These are phyloP conservation scores for Kwoniella dejecticola DNA, from an alignment of 768 basidiomycete species.

Conservation along the genomic window DNA sequence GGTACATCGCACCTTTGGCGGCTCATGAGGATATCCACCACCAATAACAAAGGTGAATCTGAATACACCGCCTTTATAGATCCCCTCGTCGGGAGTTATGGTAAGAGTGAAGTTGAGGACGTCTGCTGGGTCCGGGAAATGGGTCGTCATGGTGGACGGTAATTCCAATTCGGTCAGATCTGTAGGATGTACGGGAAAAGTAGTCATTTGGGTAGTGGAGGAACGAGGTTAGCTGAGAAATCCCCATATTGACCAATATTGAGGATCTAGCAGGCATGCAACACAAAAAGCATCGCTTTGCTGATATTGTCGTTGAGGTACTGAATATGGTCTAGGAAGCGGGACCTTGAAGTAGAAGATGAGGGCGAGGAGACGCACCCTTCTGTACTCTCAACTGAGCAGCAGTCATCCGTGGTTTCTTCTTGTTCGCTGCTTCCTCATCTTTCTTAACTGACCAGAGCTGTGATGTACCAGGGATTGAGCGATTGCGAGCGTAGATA, in stretches of 20 bases:
- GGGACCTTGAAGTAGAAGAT: no score
- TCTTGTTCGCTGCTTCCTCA: constrained; percentile 95
- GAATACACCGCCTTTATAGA: constrained; percentile 97
- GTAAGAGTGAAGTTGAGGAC: constrained; percentile 95
- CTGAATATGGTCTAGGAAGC: no score
- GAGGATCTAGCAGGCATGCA: no score
- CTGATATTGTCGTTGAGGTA: no score
- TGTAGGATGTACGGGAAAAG: no score
- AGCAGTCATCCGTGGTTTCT: constrained; percentile 96
- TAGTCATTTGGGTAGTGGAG: no score
- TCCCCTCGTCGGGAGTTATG: constrained; percentile 97
- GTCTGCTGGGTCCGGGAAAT: constrained; percentile 89
- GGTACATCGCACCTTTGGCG: constrained; percentile 97
- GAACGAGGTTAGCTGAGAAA: not conserved
- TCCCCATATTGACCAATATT: no score
- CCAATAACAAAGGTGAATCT: constrained; percentile 93
- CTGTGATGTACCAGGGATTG: constrained; percentile 57
- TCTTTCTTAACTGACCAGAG: constrained; percentile 99
- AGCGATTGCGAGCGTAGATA: no score
- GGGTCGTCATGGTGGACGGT: constrained; percentile 91
- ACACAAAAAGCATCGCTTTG: no score
- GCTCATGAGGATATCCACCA: constrained; percentile 97
- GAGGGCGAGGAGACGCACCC: no score
- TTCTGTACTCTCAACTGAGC: constrained; percentile 99
- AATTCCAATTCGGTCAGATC: constrained; percentile 96